Base-by-base conservation (phyloP, 768 basidiomycete genomes). In the Lentinula aciculospora region DNA sequence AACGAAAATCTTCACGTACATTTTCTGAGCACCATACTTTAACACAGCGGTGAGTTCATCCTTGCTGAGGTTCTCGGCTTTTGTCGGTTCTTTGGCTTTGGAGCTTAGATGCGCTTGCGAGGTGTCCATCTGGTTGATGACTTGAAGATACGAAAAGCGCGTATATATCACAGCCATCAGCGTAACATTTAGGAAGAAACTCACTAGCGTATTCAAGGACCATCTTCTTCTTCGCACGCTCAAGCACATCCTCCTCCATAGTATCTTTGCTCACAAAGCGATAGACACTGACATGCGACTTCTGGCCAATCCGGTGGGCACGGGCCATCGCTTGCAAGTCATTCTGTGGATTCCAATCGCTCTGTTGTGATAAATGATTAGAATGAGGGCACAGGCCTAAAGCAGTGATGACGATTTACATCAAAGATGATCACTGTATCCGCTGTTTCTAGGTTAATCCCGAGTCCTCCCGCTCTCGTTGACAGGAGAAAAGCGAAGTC, bases 61-160 rank as follows among this genome's bases (percentile, higher is more conserved):
- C 74, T 95, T 97, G 73, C 91, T 94, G 61, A 93, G 74, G 72
- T 89, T 88, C 63, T 89, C 89, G 2, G 90, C 82, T 69, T 92
- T 94, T 79, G 72, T 21, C 81, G 71, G 51, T 91, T 89, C 67
- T 88, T 90, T 57, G 71, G 64, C 64, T 79, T 93, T 94, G 57
- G 89, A 88, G 68, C 92, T 88, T 54, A 99, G 84, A 72, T 98
- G 92, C 42, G 92, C 92, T 63, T 98, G 97, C 40, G 95, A 94
- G 23, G 97, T 99, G 74, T 99, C 97, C 91, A 98, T 97, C 74
- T 98, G 96, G 73, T 98, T 97, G 78, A 99, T 98, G 76, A 99
- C 94, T 97, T 69, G n/a, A 13, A 54, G 40, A 55, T 49, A 55
- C 19, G 28, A 15, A 37, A 32, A 17, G 49, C 29, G 28, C 49